These are phyloP conservation scores for Xylaria telfairii DNA, from an alignment of 495 filamentous ascomycete species.

Conservation along the genomic window DNA sequence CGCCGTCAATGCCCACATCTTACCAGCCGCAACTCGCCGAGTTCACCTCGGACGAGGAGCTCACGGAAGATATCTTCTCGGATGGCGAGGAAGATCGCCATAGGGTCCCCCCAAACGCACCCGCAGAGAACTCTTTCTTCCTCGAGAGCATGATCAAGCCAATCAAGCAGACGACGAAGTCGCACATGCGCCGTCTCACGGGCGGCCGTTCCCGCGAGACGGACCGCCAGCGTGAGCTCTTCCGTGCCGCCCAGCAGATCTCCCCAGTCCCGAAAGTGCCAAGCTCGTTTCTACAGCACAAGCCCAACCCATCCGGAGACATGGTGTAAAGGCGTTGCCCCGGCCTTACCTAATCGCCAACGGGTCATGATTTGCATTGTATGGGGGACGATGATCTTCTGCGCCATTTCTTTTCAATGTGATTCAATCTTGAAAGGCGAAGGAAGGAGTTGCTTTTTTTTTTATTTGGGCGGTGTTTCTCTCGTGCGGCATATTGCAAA, in stretches of 20 bases:
- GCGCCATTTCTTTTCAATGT: not conserved
- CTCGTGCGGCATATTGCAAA: conserved; percentile 5
- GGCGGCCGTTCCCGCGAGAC: conserved; percentile 66
- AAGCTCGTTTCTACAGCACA: conserved; percentile 36
- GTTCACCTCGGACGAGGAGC: conserved; percentile 60
- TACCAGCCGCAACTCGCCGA: conserved; percentile 61
- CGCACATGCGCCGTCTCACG: conserved; percentile 71
- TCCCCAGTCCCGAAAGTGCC: conserved; percentile 67
- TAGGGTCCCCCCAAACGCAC: conserved; percentile 30
- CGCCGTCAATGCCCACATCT: conserved; percentile 65
- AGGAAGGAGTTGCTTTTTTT: not conserved
- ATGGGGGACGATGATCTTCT: conserved; percentile 8
- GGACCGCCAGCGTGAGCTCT: conserved; percentile 64
- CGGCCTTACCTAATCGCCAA: no score
- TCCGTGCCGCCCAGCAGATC: conserved; percentile 50
- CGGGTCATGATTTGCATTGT: not conserved
- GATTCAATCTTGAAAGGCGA: not conserved
- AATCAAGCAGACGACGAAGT: conserved; percentile 57
- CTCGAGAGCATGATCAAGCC: conserved; percentile 71
- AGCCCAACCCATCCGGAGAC: conserved; percentile 25
- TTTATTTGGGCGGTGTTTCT: not conserved
- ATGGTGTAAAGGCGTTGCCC: not conserved
- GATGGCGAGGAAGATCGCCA: conserved; percentile 58
- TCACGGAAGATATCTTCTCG: conserved; percentile 58
- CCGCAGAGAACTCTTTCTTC: conserved; percentile 62